Evolutionary conservation across 495 filamentous ascomycete genomes (phyloP), one percentile per base, ranked within the genome.

Genomic region (Astrothelium subdiscretum): DNA sequence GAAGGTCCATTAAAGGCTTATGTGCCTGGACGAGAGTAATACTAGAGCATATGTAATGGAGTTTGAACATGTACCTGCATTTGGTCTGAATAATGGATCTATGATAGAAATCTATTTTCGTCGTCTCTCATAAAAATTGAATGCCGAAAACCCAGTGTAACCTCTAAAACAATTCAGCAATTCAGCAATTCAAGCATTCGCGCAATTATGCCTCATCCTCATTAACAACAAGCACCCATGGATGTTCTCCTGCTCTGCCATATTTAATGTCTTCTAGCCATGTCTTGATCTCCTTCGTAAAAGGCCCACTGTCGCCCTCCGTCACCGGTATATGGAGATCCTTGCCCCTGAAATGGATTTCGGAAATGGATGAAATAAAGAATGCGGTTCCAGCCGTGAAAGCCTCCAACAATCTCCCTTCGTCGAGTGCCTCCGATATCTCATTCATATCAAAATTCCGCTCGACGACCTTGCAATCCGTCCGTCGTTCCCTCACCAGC

Each of bases 321-420:
- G 70, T 78, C 74, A 85, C 83, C 40, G 86, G 79, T 58, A 92
- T 81, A 57, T 78, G 71, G 32, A 94, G 78, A 68, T 92, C 85
- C 63, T 79, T 74, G 13, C 85, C 84, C 40, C 84, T 83, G 72
- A 87, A 89, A 68, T 86, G 81, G 70, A 96, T 91, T 31, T 81
- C 75, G 11, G 81, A 82, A 40, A 95, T 83, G 11, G 90, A 85
- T 58, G 83, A 83, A 68, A 96, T 83, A 71, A 95, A 96, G 79
- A 81, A 94, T 80, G 92, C 92, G 68, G 92, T 96, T 11, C 92
- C 92, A 43, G 87, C 85, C 27, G 87, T 89, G 68, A 97, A 96
- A 0, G 89, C 82, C 74, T 96, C 92, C 20, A 95, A 67, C 43
- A 96, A 73, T 11, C 92, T 77, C 2, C 88, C 90, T 71, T 95